Conservation (phyloP, 1,284 basidiomycete species). For the Austropuccinia psidii region DNA sequence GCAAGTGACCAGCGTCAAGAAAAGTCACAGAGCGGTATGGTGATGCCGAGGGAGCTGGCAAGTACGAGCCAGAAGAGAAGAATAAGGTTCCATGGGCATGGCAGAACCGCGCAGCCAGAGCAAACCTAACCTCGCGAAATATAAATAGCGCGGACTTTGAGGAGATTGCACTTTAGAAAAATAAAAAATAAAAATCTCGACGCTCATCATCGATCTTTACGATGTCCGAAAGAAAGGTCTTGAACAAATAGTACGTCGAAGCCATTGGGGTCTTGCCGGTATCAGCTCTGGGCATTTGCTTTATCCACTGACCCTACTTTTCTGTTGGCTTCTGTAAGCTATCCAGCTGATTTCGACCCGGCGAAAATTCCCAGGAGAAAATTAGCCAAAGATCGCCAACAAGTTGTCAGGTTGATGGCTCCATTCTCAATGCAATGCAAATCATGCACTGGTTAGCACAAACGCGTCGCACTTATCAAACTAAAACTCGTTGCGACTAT, state of each 20-base stretch:
- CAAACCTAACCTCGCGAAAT: too few relatives aligned
- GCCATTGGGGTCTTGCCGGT: neutral
- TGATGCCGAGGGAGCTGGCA: too few relatives aligned
- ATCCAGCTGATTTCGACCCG: constrained; percentile 82
- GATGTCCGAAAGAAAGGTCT: constrained; percentile 50
- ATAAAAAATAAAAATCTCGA: too few relatives aligned
- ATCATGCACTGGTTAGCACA: constrained; percentile 38
- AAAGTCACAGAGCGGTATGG: too few relatives aligned
- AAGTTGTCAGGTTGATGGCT: constrained; percentile 96
- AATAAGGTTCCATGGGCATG: too few relatives aligned
- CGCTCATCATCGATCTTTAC: too few relatives aligned
- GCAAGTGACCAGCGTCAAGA: too few relatives aligned
- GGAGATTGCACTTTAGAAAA: too few relatives aligned
- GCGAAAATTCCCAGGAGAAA: constrained; percentile 86
- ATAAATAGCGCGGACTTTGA: too few relatives aligned
- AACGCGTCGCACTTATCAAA: constrained; percentile 2
- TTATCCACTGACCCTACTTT: neutral
- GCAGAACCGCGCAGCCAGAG: too few relatives aligned
- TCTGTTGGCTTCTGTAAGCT: constrained; percentile 42
- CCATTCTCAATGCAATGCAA: constrained; percentile 83
- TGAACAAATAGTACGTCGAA: constrained; percentile 45
- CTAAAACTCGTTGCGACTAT: constrained; percentile 46
- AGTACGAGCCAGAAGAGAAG: too few relatives aligned
- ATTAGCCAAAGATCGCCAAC: constrained; percentile 81
- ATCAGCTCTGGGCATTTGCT: neutral